Evolutionary conservation across 768 basidiomycete genomes (phyloP).

Genomic region (Leccinellum albellum): DNA sequence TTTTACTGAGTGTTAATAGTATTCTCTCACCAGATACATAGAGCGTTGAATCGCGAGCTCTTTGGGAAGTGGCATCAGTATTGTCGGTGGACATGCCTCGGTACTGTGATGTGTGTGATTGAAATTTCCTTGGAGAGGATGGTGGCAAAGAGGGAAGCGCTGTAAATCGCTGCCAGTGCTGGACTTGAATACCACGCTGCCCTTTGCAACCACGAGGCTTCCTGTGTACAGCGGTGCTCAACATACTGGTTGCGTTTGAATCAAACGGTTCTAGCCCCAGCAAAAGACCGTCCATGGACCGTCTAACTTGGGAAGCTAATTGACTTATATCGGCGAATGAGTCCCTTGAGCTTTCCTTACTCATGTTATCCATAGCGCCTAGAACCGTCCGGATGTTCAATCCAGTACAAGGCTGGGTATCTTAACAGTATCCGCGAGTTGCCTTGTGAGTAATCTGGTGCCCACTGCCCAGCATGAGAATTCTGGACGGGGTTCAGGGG

Average conservation of each 20-base stretch:
- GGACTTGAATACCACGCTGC: neutral
- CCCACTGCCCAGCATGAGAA: neutral
- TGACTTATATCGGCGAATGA: too few relatives aligned
- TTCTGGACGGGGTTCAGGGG: neutral
- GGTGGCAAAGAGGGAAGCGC: neutral
- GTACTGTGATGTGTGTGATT: neutral
- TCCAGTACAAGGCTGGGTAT: neutral
- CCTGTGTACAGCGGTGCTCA: neutral
- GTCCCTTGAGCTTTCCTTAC: neutral
- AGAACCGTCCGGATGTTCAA: neutral
- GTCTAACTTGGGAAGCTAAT: too few relatives aligned
- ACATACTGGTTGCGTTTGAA: neutral
- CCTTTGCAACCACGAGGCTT: neutral
- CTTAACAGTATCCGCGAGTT: neutral
- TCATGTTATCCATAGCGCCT: neutral
- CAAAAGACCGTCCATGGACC: neutral
- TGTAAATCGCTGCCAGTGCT: too few relatives aligned
- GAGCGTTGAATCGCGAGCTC: neutral
- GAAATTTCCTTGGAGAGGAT: neutral
- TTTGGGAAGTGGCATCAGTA: neutral
- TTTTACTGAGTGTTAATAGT: neutral
- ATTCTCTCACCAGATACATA: neutral
- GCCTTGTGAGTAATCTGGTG: neutral
- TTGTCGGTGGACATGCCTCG: neutral
- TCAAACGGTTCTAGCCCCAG: neutral